These are phyloP conservation scores for Aegilops sharonensis DNA, from an alignment of 176 grass and related monocot species.

Conservation along the genomic window DNA sequence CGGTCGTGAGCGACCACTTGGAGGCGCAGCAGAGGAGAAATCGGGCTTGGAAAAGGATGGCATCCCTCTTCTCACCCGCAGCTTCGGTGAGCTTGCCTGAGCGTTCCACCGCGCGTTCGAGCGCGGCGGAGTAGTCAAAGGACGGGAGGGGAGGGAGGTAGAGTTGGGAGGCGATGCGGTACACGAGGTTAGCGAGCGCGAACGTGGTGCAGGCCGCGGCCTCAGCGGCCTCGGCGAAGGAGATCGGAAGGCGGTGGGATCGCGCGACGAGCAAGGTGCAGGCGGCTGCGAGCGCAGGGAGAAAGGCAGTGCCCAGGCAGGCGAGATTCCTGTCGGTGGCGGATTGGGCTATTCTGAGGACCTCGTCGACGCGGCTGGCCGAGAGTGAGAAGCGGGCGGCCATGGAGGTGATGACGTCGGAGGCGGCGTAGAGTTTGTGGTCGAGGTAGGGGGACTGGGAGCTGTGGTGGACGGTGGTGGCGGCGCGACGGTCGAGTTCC, in stretches of 20 bases:
- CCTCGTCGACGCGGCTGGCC: slow-evolving; percentile 12
- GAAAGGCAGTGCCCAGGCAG: slow-evolving; percentile 20
- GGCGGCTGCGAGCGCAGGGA: slow-evolving; percentile 46
- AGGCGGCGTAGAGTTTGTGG: slow-evolving; percentile 30
- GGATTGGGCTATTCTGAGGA: slow-evolving; percentile 25
- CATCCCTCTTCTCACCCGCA: slow-evolving; percentile 23
- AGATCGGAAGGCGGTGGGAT: slow-evolving; percentile 45
- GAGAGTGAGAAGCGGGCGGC: slow-evolving; percentile 29
- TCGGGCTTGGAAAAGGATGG: slow-evolving; percentile 44
- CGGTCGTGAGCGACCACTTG: slow-evolving; percentile 71
- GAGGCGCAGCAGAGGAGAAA: slow-evolving; percentile 58
- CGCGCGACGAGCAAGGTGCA: slow-evolving; percentile 49
- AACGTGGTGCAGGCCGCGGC: slow-evolving; percentile 17
- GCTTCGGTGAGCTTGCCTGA: not conserved
- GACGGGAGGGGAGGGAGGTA: slow-evolving; percentile 41
- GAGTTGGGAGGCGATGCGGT: slow-evolving; percentile 42
- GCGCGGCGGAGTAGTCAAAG: slow-evolving; percentile 35
- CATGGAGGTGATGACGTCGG: slow-evolving; percentile 3
- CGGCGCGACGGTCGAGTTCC: not conserved
- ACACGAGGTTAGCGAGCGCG: slow-evolving; percentile 37
- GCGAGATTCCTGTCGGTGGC: slow-evolving; percentile 44
- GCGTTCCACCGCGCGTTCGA: slow-evolving; percentile 35
- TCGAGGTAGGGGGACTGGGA: slow-evolving; percentile 39
- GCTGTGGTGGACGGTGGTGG: slow-evolving; percentile 6
- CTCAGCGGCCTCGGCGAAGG: slow-evolving; percentile 40